Evolutionary conservation across 2,329 filamentous ascomycete genomes (phyloP), one percentile per base, ranked within the genome.

Genomic region (Aspergillus sp.): DNA sequence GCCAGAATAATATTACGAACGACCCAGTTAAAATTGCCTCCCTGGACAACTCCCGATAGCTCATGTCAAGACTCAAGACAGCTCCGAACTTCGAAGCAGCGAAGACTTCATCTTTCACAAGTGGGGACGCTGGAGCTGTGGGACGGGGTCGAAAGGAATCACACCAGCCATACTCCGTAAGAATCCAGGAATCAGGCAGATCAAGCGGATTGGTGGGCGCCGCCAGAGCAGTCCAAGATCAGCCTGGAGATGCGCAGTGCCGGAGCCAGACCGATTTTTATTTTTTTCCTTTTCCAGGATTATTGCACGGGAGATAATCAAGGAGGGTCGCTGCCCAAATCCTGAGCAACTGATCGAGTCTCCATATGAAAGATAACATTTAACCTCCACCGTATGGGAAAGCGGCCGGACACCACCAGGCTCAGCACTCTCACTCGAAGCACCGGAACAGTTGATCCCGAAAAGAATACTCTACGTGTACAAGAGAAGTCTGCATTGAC

Each of bases 311-410:
- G 32, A 53, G 20, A 48, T 43, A 51, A 53, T 57, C 55, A 53
- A 39, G 47, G 48, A 53, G 22, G 51, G 53, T 63, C 55, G 58
- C 44, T 65, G 56, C 63, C 62, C 62, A 64, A 64, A 52, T 56
- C 34, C 34, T 36, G 15, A 36, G 12, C 12, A 36, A n/a, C 34
- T 36, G 34, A 36, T 36, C 5, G 12, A n/a, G 34, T 36, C 34
- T 36, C 34, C 13, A n/a, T 30, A 36, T 36, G 13, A 36, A n/a
- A 36, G 22, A 24, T n/a, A n/a, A n/a, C n/a, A n/a, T n/a, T n/a
- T n/a, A n/a, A n/a, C n/a, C n/a, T n/a, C n/a, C n/a, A n/a, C n/a
- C n/a, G n/a, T n/a, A n/a, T n/a, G n/a, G n/a, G n/a, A n/a, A n/a
- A n/a, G n/a, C n/a, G n/a, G n/a, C n/a, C n/a, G 22, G 22, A 24